These are phyloP conservation scores for Beauveria asiatica DNA, from an alignment of 2,329 filamentous ascomycete species.

Conservation along the genomic window DNA sequence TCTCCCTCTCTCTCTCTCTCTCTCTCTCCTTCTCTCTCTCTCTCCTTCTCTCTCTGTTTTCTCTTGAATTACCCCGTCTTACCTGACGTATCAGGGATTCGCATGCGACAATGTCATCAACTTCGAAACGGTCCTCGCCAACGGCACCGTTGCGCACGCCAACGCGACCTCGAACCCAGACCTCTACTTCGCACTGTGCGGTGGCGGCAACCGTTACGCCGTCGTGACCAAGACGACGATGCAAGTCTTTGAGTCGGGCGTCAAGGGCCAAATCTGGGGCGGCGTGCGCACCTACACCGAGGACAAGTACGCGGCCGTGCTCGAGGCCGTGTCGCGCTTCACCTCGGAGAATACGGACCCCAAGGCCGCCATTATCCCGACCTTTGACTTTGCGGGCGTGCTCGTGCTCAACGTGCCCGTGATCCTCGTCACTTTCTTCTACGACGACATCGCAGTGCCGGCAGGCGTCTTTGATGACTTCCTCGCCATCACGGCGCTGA, in stretches of 20 bases:
- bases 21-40: background rate
- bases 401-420: slow-evolving; percentile 7
- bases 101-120: slow-evolving; percentile 31
- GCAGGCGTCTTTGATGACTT: slow-evolving; percentile 48
- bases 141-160: slow-evolving; percentile 31
- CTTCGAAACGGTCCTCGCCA: slow-evolving; percentile 35
- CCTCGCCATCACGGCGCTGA: slow-evolving; percentile 32
- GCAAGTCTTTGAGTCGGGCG: slow-evolving; percentile 6
- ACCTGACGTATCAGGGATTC: slow-evolving; percentile 21
- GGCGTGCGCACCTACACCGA: slow-evolving; percentile 11
- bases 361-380: slow-evolving; percentile 13
- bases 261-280: slow-evolving; percentile 11
- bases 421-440: slow-evolving; percentile 32
- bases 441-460: slow-evolving; percentile 47
- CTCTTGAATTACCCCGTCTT: background rate
- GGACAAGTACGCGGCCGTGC: slow-evolving; percentile 7
- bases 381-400: slow-evolving; percentile 10
- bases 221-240: slow-evolving; percentile 21
- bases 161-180: slow-evolving; percentile 27
- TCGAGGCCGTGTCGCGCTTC: slow-evolving; percentile 11
- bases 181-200: slow-evolving; percentile 36
- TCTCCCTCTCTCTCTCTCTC: background rate
- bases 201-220: slow-evolving; percentile 40
- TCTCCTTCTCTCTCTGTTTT: background rate
- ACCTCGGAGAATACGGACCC: slow-evolving; percentile 11